These are phyloP conservation scores for Huntiella decipiens DNA, from an alignment of 2,329 filamentous ascomycete species.

Conservation along the genomic window DNA sequence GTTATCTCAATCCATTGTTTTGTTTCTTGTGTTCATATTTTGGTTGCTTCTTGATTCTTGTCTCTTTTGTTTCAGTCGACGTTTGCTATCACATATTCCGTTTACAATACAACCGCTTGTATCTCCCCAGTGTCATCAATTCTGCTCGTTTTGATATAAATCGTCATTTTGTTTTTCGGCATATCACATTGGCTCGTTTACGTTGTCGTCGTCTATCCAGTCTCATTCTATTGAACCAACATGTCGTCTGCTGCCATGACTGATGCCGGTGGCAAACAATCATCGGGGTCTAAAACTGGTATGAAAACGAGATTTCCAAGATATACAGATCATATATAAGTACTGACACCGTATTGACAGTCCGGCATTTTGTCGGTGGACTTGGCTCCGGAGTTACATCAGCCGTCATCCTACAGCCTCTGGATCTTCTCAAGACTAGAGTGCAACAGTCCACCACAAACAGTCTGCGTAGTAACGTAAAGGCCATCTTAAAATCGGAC, in stretches of 20 bases:
- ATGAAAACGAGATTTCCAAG: not conserved
- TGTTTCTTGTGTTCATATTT: too few relatives aligned
- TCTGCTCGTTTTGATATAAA: too few relatives aligned
- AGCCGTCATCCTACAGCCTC: conserved; percentile 78
- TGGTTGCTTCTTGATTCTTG: not conserved
- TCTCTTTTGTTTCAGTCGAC: not conserved
- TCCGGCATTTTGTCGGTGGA: conserved; percentile 76
- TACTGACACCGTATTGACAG: conserved; percentile 21
- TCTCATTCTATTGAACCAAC: not conserved
- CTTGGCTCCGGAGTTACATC: conserved; percentile 73
- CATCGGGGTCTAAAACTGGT: conserved; percentile 10
- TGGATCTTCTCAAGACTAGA: conserved; percentile 90
- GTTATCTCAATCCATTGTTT: too few relatives aligned
- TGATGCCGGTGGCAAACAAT: conserved; percentile 2
- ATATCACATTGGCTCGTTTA: too few relatives aligned
- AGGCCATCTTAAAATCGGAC: conserved; percentile 37
- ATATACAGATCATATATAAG: too few relatives aligned
- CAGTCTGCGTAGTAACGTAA: conserved; percentile 49
- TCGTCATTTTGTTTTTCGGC: too few relatives aligned
- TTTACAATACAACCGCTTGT: not conserved
- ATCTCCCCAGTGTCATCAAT: too few relatives aligned
- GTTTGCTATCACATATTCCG: not conserved
- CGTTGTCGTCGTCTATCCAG: too few relatives aligned
- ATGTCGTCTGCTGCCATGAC: conserved; percentile 1
- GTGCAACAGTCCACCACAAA: conserved; percentile 69